Evolutionary conservation across 2,329 filamentous ascomycete species (phyloP), one percentile per base, ranked within the genome.

Genomic region (Immersiporthe knoxdaviesiana): DNA sequence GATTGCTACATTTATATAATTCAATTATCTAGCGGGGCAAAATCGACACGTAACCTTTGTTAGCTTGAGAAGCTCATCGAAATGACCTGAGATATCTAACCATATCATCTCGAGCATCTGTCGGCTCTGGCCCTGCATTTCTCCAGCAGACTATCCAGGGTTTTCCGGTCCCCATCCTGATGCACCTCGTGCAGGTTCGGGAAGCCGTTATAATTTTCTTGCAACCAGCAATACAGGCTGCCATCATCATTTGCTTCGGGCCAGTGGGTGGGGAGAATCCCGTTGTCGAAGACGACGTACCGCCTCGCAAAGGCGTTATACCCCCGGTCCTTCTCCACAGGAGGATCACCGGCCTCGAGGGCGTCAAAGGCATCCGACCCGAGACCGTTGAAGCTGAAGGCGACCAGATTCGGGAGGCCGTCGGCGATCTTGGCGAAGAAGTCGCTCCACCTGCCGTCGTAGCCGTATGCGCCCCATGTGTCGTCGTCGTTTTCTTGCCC

Each of bases 361-460:
- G 56, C 37, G 32, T 37, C 30, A 24, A 44, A 18, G 18, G 24
- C n/a, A 2, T 27, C n/a, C 11, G 32, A 14, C 11, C 18, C 18
- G 58, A 27, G 16, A 12, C 37, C 14, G 16, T 69, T 41, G 52
- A 67, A 69, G 4, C 59, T 61, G 52, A 69, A 67, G 18, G 52
- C 50, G 30, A 60, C 47, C 37, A 69, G 65, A 30, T 69, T 69
- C 24, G 68, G 68, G 11, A 69, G n/a, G 10, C 32, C 60, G 30
- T 39, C 60, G 18, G 60, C 39, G 30, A 69, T 44, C 39, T 58
- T 65, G 24, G 27, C 39, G 52, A 69, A 63, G 8, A 50, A 50
- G 10, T 69, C 64, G 52, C 65, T 67, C 68, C 68, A 69, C 18
- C 35, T 69, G 1, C 68, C 68, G n/a, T 66, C 30, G 50, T 69